Base-by-base conservation (phyloP, 192 early-diverging fungal genomes). In the Spinellus fusiger region DNA sequence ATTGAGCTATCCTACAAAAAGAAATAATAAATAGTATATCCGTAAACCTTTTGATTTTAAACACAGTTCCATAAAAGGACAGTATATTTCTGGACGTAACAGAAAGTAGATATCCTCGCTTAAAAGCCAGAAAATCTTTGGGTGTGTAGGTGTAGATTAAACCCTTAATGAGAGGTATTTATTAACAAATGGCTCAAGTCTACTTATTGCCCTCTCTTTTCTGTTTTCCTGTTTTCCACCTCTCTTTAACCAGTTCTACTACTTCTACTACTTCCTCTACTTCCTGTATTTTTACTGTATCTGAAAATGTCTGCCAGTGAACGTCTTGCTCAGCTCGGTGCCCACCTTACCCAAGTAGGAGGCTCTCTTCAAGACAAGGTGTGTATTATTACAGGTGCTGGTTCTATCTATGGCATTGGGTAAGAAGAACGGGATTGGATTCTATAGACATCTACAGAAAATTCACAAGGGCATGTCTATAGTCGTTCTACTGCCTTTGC, bases 371-470 rank as follows among this genome's bases (percentile, higher is more conserved):
- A 52, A 16, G 69, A 65, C 38, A 68, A 75, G 32, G 80, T 80
- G 5, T 80, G 79, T 62, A 82, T 80, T 53, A 55, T 80, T 35
- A 80, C 79, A 23, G 79, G 79, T 25, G 78, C 79, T 13, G 69
- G 67, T 16, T 80, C 79, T 9, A 27, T 68, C 5, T 50, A 64
- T 48, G 79, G 79, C 18, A 80, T 81, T 54, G 79, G 79, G 78
- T 77, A 72, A 54, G 29, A 16, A 5, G 33, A 40, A 3, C 6
- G 0, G 15, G 23, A 13, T 1, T 18, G 16, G 33, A 27, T 6
- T 58, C 9, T 29, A 54, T 25, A 34, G 18, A 29, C 29, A 53
- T 25, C 9, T 27, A n/a, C 18, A 13, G 15, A 7, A 38, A 47
- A 25, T 9, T 38, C 27, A 15, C 13, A 2, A 22, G 15, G n/a